Conservation (phyloP, 371 early-diverging fungal species). For the Lichtheimia ramosa region DNA sequence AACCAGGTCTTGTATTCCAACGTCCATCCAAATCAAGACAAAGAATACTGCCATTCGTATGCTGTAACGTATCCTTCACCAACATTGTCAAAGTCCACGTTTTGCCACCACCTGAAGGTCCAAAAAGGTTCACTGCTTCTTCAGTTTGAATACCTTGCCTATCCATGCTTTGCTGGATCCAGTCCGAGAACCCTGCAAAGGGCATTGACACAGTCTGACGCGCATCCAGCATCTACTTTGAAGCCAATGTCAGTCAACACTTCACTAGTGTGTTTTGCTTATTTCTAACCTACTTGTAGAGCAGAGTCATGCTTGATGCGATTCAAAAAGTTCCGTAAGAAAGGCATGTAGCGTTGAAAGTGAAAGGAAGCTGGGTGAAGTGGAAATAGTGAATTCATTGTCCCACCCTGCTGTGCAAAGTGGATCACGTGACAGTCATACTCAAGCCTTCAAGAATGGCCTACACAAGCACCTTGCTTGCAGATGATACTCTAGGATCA, state of each 20-base stretch:
- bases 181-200: slow-evolving; percentile 3
- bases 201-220: slow-evolving; percentile 3
- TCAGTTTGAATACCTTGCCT: slow-evolving; percentile 7
- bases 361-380: too few relatives aligned
- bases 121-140: slow-evolving; percentile 19
- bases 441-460: too few relatives aligned
- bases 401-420: too few relatives aligned
- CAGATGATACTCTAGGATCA: too few relatives aligned
- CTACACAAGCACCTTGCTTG: too few relatives aligned
- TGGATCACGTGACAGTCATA: too few relatives aligned
- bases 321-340: slow-evolving; percentile 14
- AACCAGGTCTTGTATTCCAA: neutral
- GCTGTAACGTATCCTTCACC: slow-evolving; percentile 9
- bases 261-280: too few relatives aligned
- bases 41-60: slow-evolving; percentile 13
- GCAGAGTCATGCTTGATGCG: slow-evolving; percentile 21
- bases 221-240: neutral
- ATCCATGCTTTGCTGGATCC: neutral
- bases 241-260: neutral
- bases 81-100: slow-evolving; percentile 15
- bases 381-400: too few relatives aligned
- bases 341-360: slow-evolving; percentile 8
- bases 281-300: slow-evolving; percentile 5
- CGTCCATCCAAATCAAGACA: slow-evolving; percentile 27
- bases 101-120: slow-evolving; percentile 26